Percentiles rank a stretch among this genome's conserved stretches.
These are phyloP conservation scores for Cytospora chrysosperma DNA, from an alignment of 2,329 filamentous ascomycete species.

Conservation along the genomic window DNA sequence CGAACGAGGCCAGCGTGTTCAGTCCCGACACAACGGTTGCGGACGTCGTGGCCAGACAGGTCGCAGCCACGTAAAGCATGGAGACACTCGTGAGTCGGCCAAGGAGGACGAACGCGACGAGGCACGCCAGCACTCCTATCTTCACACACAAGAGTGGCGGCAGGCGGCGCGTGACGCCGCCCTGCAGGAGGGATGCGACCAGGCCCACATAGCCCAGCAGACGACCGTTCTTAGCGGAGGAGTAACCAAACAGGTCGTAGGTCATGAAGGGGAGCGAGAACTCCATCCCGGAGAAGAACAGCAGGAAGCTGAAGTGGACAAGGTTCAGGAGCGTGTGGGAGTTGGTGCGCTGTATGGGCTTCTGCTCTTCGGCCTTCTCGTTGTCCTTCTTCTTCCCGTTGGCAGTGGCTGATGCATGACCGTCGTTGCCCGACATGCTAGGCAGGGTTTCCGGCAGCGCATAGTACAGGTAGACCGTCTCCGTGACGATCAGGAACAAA, in stretches of 20 bases:
- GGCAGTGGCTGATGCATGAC: slow-evolving; percentile 22
- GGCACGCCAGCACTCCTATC: slow-evolving; percentile 73
- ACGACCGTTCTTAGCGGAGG: slow-evolving; percentile 75
- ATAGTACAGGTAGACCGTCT: slow-evolving; percentile 85
- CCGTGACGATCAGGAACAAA: slow-evolving; percentile 76
- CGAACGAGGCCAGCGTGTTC: slow-evolving; percentile 88
- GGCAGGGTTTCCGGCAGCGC: slow-evolving; percentile 85
- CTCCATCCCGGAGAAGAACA: slow-evolving; percentile 95
- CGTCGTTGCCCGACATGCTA: slow-evolving; percentile 41
- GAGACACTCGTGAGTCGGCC: slow-evolving; percentile 65
- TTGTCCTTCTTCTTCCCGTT: slow-evolving; percentile 25
- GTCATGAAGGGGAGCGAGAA: slow-evolving; percentile 98
- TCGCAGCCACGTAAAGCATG: slow-evolving; percentile 78
- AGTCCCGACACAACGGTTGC: slow-evolving; percentile 93
- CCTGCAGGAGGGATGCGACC: slow-evolving; percentile 88
- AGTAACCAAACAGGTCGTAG: slow-evolving; percentile 86
- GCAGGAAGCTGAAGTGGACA: slow-evolving; percentile 84
- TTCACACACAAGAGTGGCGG: slow-evolving; percentile 79
- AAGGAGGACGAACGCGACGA: slow-evolving; percentile 77
- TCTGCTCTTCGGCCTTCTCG: slow-evolving; percentile 29
- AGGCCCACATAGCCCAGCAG: slow-evolving; percentile 90
- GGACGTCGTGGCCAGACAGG: slow-evolving; percentile 82
- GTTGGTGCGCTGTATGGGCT: slow-evolving; percentile 63
- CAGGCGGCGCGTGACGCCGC: slow-evolving; percentile 82
- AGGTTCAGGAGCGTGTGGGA: slow-evolving; percentile 79